Conservation (phyloP, 169 alveolate genomes). For the Eimeria sp. region DNA sequence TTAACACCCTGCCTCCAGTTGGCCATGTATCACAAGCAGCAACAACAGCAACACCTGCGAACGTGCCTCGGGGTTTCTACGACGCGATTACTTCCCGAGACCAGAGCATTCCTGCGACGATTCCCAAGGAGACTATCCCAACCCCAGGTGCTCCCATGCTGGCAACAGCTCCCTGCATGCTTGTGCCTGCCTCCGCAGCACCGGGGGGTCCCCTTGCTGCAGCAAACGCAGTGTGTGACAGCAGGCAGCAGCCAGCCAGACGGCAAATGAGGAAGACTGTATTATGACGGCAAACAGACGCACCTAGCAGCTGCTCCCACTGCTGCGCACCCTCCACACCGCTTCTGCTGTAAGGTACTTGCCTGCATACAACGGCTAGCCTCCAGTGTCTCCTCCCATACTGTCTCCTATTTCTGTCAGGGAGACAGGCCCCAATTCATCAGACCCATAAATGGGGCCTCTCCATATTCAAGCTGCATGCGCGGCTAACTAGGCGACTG, state of each 20-base stretch:
- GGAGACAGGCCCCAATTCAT: not conserved
- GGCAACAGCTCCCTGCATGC: conserved; percentile 30
- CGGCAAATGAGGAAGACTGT: not conserved
- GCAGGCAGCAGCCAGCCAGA: not conserved
- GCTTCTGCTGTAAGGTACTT: not conserved
- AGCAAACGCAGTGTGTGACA: not conserved
- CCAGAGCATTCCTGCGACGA: not conserved
- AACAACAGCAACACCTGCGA: not conserved
- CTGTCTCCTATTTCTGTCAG: not conserved
- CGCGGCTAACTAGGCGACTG: not conserved
- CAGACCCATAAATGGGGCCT: not conserved
- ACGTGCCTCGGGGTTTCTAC: not conserved
- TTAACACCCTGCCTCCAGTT: not conserved
- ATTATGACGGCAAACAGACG: not conserved
- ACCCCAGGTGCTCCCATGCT: not conserved
- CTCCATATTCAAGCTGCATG: not conserved
- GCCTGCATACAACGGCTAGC: no score
- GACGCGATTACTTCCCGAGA: not conserved
- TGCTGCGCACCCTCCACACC: not conserved
- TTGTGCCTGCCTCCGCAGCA: conserved; percentile 16
- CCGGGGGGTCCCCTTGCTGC: not conserved
- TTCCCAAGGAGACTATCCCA: not conserved
- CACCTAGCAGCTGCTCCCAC: not conserved
- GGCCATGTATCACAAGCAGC: not conserved
- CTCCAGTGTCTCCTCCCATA: not conserved